Evolutionary conservation across 495 filamentous ascomycete genomes (phyloP).

Genomic region (Penicillium atrosanguineum): DNA sequence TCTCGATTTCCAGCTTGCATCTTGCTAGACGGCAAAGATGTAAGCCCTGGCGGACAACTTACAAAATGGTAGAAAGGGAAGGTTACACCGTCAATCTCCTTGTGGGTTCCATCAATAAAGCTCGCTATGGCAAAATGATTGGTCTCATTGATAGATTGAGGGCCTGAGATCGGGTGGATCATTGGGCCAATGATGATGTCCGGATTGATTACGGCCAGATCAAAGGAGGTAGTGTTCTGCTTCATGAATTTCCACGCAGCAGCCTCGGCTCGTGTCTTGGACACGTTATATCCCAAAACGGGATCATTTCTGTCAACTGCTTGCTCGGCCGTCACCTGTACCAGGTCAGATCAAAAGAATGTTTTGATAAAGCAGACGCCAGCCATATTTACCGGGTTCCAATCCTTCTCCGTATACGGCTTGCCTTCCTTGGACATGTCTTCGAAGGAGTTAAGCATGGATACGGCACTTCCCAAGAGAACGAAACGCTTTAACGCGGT

Average conservation of each 20-base stretch:
- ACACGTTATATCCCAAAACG: slow-evolving; percentile 33
- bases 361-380: not conserved
- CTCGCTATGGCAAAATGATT: slow-evolving; percentile 30
- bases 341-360: not conserved
- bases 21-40: not conserved
- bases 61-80: slow-evolving; percentile 33
- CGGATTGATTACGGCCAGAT: slow-evolving; percentile 36
- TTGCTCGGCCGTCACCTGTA: slow-evolving; percentile 28
- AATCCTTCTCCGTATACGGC: slow-evolving; percentile 37
- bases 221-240: slow-evolving; percentile 27
- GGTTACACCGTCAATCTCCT: slow-evolving; percentile 18
- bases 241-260: slow-evolving; percentile 39
- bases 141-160: slow-evolving; percentile 30
- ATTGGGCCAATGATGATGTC: slow-evolving; percentile 35
- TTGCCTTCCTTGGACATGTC: slow-evolving; percentile 20
- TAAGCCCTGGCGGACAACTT: slow-evolving; percentile 1
- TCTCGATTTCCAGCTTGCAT: not conserved
- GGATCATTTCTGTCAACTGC: slow-evolving; percentile 26
- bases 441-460: slow-evolving; percentile 27
- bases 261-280: slow-evolving; percentile 35
- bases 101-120: slow-evolving; percentile 32
- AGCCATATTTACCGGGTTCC: slow-evolving; percentile 29
- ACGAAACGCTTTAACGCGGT: slow-evolving; percentile 31
- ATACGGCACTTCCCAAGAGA: slow-evolving; percentile 24
- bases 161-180: slow-evolving; percentile 23